A percentile compares a stretch with the other conserved stretches of the same genome.
phyloP scores from a whole-genome alignment of 306 rosid species.

The Aeschynomene evenia region DNA sequence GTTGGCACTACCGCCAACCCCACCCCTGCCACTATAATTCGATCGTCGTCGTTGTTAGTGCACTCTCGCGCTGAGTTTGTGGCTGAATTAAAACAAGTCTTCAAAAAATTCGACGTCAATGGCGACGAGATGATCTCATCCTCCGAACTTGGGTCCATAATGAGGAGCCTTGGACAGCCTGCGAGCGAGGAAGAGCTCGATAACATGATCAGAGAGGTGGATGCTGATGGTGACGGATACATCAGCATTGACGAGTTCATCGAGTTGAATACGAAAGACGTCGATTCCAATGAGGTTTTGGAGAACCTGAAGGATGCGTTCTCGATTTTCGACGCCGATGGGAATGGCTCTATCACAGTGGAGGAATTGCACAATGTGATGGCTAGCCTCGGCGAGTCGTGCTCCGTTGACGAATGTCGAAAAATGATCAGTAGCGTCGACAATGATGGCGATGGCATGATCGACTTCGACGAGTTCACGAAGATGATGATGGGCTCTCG shows the following conservation, averaged over 20 bases:
- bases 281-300: constrained; percentile 65
- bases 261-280: constrained; percentile 69
- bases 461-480: constrained; percentile 76
- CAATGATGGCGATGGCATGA: constrained; percentile 74
- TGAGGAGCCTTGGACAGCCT: constrained; percentile 64
- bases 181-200: constrained; percentile 63
- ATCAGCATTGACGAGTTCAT: constrained; percentile 68
- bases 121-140: constrained; percentile 89
- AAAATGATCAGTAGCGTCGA: constrained; percentile 81
- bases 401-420: constrained; percentile 69
- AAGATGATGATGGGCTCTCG: constrained; percentile 81
- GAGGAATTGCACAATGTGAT: constrained; percentile 69
- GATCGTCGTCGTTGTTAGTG: constrained; percentile 28
- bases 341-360: constrained; percentile 73
- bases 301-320: constrained; percentile 74
- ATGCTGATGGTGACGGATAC: constrained; percentile 76
- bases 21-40: neutral
- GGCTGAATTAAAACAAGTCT: constrained; percentile 68
- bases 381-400: constrained; percentile 63
- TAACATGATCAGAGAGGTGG: constrained; percentile 72
- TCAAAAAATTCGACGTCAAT: constrained; percentile 76
- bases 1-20: neutral
- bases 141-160: constrained; percentile 71
- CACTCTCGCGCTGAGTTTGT: constrained; percentile 36
- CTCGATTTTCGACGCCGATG: constrained; percentile 70